Base-by-base conservation (phyloP, 148 eudicot genomes). In the Silene uniflora region DNA sequence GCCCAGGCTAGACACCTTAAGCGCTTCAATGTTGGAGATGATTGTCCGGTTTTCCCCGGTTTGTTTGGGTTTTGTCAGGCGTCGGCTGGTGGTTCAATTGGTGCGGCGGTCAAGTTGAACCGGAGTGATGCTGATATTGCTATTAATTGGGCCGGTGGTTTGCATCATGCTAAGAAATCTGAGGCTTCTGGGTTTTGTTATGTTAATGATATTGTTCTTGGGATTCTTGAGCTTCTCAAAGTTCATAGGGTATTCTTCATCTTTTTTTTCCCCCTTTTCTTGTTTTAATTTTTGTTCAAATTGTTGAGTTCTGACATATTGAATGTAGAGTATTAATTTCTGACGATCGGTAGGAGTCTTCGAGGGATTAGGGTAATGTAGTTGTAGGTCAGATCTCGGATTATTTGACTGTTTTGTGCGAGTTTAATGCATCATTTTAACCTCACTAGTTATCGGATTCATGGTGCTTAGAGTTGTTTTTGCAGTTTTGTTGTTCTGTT, bases 181-280 rank as follows among this genome's bases (percentile, higher is more conserved):
- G 91, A 88, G 84, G 91, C 91, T 19, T 88, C 91, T 67, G 91
- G 91, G 32, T 88, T 88, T 75, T 88, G 91, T 75, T 88, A 86
- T 54, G 91, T 88, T 59, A 88, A 88, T 77, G 91, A 88, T 79
- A 88, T 88, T 56, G 91, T 88, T 24, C 71, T 88, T 67, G 86
- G 85, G 0, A 88, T 88, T 80, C 72, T 88, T 72, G 91, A 88
- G 68, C 91, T 88, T 47, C 91, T 88, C n/a, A 88, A 85, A 80
- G 78, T 76, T 29, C 89, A 86, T n/a, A 83, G 83, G 89, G 91
- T 88, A 47, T 47, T 47, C 52, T 47, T 47, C 52, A 0, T 47
- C 8, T 7, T 47, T 47, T 8, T 47, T 47, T 47, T 29, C 32
- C 4, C 4, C 4, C 4, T 29, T 4, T 29, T 29, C n/a, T n/a